Conservation (phyloP, 129 eudicot species). For the Arctium lappa region DNA sequence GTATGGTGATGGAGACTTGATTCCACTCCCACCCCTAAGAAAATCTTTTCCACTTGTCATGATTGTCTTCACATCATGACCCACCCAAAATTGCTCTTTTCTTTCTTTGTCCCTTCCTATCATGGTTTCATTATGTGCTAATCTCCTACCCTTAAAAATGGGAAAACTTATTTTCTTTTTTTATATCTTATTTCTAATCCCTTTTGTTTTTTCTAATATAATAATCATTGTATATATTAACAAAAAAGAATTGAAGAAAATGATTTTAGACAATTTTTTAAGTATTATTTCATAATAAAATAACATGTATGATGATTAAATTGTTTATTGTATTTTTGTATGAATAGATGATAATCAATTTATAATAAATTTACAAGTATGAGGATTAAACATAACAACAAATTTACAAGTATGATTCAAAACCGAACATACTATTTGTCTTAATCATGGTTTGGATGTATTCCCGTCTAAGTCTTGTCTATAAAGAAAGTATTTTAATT, state of each 20-base stretch:
- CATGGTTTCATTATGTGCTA: conserved; percentile 14
- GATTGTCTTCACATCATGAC: conserved; percentile 27
- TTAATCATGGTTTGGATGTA: neutral
- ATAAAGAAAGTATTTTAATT: no score
- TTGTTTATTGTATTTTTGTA: no score
- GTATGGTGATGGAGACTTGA: conserved; percentile 16
- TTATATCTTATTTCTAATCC: neutral
- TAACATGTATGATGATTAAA: neutral
- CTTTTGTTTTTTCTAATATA: neutral
- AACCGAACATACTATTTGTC: no score
- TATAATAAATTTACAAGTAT: no score
- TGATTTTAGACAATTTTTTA: neutral
- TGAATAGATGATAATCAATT: no score
- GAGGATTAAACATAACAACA: no score
- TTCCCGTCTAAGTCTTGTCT: neutral
- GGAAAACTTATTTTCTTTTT: neutral
- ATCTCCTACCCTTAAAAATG: conserved; percentile 8
- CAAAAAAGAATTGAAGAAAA: neutral
- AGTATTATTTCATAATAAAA: neutral
- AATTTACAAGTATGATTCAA: no score
- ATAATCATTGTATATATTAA: neutral
- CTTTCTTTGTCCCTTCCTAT: conserved; percentile 30
- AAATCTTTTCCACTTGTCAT: conserved; percentile 31
- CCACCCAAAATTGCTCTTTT: conserved; percentile 15
- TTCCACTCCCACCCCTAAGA: conserved; percentile 27